phyloP scores from a whole-genome alignment of 2,329 filamentous ascomycete genomes.

The Dryadomyces quercivorus region DNA sequence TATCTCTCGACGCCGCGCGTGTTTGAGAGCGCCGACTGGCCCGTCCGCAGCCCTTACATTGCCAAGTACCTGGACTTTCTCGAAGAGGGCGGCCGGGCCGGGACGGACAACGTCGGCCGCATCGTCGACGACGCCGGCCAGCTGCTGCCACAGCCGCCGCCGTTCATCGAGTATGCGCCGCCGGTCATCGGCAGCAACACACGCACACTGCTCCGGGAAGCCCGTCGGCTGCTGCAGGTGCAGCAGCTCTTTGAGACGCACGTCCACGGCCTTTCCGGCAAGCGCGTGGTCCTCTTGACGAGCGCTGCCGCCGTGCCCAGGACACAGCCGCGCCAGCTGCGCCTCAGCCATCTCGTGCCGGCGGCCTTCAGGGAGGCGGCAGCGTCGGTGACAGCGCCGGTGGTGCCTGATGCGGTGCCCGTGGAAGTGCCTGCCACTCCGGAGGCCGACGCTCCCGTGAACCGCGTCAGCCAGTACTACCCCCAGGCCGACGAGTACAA shows the following conservation, averaged over 20 bases:
- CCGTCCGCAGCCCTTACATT: constrained; percentile 23
- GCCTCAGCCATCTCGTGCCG: not conserved
- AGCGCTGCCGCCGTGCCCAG: not conserved
- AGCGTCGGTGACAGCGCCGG: no score
- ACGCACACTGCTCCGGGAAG: not conserved
- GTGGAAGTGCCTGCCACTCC: no score
- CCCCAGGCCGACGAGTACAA: not conserved
- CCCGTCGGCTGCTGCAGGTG: not conserved
- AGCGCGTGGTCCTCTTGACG: not conserved
- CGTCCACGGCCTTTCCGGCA: not conserved
- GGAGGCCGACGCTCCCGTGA: not conserved
- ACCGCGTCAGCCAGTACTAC: not conserved
- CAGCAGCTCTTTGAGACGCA: not conserved
- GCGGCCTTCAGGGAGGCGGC: not conserved
- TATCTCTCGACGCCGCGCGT: constrained; percentile 38
- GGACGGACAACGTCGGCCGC: not conserved
- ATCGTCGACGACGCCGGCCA: not conserved
- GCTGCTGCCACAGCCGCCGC: not conserved
- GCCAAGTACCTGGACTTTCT: constrained; percentile 27
- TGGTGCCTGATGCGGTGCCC: not conserved
- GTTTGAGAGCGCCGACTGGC: constrained; percentile 28
- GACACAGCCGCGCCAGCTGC: not conserved
- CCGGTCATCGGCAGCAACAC: not conserved
- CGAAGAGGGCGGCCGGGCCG: constrained; percentile 3
- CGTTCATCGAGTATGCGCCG: not conserved